phyloP scores from a whole-genome alignment of 2,329 filamentous ascomycete genomes.

The Paraphaeosphaeria minitans region DNA sequence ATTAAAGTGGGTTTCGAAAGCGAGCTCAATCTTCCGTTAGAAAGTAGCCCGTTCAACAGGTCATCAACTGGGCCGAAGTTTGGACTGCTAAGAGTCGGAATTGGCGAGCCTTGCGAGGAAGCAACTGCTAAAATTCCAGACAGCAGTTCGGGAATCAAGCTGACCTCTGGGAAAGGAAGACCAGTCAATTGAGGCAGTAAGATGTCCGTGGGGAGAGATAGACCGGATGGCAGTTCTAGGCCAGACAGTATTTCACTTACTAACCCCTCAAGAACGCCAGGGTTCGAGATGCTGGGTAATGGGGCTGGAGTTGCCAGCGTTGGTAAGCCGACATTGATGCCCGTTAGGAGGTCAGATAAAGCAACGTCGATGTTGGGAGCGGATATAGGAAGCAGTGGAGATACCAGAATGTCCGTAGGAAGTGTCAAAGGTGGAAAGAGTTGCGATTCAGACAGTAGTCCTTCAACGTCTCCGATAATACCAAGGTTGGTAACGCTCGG shows the following conservation, averaged over 20 bases:
- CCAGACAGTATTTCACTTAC: neutral
- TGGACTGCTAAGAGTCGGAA: neutral
- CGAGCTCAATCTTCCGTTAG: neutral
- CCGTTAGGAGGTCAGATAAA: neutral
- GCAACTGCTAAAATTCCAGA: neutral
- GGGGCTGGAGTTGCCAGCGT: neutral
- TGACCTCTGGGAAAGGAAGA: neutral
- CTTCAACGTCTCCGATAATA: neutral
- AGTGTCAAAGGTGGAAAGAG: neutral
- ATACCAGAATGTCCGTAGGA: neutral
- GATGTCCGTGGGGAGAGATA: neutral
- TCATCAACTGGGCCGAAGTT: neutral
- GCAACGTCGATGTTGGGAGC: neutral
- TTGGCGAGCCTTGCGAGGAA: neutral
- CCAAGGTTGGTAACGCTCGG: neutral
- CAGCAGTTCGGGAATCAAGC: neutral
- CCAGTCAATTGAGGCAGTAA: neutral
- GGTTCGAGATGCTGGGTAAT: neutral
- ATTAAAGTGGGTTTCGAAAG: neutral
- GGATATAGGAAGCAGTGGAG: neutral
- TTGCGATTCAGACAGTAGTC: neutral
- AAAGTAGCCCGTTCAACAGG: neutral
- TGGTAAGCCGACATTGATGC: neutral
- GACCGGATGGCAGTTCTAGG: neutral
- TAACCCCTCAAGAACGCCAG: neutral